phyloP scores from a whole-genome alignment of 164 flowering plant genomes.

The Akebia trifoliata region DNA sequence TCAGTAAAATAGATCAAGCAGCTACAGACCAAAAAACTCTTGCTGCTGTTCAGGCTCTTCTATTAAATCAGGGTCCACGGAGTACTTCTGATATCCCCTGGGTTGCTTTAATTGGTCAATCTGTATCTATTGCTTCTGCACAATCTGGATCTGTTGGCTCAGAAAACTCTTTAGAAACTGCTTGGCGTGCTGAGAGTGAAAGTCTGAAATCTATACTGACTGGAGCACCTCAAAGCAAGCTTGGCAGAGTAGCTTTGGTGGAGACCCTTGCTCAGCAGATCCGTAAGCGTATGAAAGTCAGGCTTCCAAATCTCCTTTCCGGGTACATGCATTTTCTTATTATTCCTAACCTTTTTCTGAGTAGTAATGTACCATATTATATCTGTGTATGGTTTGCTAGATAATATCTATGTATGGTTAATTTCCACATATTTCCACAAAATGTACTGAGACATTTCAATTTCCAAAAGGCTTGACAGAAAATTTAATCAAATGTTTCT shows the following conservation, averaged over 20 bases:
- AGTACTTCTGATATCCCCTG: constrained; percentile 86
- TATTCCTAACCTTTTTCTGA: background rate
- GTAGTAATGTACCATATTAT: too few species aligned
- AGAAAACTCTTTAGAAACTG: constrained; percentile 92
- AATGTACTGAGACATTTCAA: too few species aligned
- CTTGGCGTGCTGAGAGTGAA: constrained; percentile 97
- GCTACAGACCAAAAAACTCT: constrained; percentile 77
- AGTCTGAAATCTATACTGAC: constrained; percentile 84
- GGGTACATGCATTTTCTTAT: constrained; percentile 46
- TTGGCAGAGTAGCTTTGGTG: constrained; percentile 92
- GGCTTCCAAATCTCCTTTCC: constrained; percentile 89
- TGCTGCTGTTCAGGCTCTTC: constrained; percentile 96
- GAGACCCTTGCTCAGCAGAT: constrained; percentile 87
- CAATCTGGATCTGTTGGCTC: constrained; percentile 81
- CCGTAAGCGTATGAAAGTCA: constrained; percentile 87
- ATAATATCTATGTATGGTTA: too few species aligned
- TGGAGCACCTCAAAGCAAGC: constrained; percentile 89
- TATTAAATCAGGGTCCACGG: constrained; percentile 87
- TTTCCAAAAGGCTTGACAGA: too few species aligned
- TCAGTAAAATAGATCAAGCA: constrained; percentile 96
- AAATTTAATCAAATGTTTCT: too few species aligned
- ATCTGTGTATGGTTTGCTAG: too few species aligned
- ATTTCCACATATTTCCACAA: too few species aligned
- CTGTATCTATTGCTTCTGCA: constrained; percentile 90
- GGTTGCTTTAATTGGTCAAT: constrained; percentile 97